These are phyloP conservation scores for Neoboletus magnificus DNA, from an alignment of 768 basidiomycete genomes.

Conservation along the genomic window DNA sequence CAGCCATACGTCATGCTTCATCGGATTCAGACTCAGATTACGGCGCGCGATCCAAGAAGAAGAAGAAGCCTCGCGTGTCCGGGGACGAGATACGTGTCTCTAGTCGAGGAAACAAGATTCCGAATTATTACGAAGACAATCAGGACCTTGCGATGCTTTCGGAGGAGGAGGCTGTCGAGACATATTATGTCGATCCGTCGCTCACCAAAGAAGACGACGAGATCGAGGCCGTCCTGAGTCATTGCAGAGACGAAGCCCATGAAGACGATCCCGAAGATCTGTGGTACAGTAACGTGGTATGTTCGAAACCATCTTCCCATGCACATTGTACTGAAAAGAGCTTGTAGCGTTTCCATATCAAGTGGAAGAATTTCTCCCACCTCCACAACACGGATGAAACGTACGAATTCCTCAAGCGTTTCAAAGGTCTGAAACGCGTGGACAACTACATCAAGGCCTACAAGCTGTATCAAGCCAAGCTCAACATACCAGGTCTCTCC, in stretches of 20 bases:
- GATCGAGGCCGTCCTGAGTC: constrained; percentile 88
- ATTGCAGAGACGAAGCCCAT: constrained; percentile 80
- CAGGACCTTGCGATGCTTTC: constrained; percentile 75
- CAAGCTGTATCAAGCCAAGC: constrained; percentile 66
- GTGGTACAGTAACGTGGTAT: constrained; percentile 85
- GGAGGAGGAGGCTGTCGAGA: constrained; percentile 51
- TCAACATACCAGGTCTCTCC: constrained; percentile 62
- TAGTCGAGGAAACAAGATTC: constrained; percentile 70
- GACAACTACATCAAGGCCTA: constrained; percentile 98
- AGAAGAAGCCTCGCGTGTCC: constrained; percentile 59
- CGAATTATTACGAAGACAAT: constrained; percentile 77
- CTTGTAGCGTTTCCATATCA: constrained; percentile 91
- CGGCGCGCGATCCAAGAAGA: constrained; percentile 82
- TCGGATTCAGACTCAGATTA: constrained; percentile 89
- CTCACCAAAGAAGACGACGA: constrained; percentile 71
- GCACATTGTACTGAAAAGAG: constrained; percentile 5
- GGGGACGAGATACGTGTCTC: constrained; percentile 76
- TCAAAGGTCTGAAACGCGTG: constrained; percentile 93
- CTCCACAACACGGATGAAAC: constrained; percentile 99
- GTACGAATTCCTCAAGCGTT: constrained; percentile 93
- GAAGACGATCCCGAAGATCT: constrained; percentile 75
- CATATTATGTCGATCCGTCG: constrained; percentile 52
- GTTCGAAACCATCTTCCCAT: constrained; percentile 13
- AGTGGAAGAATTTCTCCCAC: constrained; percentile 98
- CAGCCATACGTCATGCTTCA: constrained; percentile 50